These are phyloP conservation scores for Austropuccinia psidii DNA, from an alignment of 1,284 basidiomycete species.

Conservation along the genomic window DNA sequence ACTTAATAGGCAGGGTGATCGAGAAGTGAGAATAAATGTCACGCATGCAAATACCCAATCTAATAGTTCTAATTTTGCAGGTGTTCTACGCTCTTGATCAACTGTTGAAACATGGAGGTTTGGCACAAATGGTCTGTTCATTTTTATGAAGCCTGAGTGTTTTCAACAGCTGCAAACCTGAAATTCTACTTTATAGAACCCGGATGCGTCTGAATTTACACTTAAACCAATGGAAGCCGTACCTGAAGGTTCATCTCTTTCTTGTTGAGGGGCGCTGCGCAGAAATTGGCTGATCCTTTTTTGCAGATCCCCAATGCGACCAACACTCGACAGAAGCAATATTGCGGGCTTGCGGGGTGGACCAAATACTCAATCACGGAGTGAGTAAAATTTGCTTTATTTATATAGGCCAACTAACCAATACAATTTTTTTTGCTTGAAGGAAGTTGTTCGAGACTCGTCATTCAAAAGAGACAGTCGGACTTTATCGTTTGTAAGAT, in stretches of 20 bases:
- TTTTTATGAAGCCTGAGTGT: neutral
- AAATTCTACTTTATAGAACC: neutral
- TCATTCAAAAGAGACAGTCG: no score
- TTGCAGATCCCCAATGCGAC: neutral
- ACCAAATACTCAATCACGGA: neutral
- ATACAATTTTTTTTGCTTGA: no score
- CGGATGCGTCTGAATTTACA: neutral
- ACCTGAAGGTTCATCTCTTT: neutral
- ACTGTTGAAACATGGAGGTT: neutral
- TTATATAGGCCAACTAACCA: no score
- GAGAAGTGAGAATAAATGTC: no score
- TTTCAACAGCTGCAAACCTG: no score
- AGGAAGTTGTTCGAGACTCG: no score
- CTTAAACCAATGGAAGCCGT: neutral
- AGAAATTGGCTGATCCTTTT: neutral
- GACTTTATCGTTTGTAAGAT: no score
- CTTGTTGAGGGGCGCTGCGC: no score
- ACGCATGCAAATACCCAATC: no score
- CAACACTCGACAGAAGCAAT: constrained; percentile 6
- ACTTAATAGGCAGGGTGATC: no score
- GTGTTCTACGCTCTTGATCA: constrained; percentile 5
- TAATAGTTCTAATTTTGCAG: no score
- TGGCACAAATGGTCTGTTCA: neutral
- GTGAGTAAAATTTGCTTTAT: no score
- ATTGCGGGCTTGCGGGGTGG: neutral